Evolutionary conservation across 2,329 filamentous ascomycete species (phyloP).

Genomic region (Fusarium coffeatum): DNA sequence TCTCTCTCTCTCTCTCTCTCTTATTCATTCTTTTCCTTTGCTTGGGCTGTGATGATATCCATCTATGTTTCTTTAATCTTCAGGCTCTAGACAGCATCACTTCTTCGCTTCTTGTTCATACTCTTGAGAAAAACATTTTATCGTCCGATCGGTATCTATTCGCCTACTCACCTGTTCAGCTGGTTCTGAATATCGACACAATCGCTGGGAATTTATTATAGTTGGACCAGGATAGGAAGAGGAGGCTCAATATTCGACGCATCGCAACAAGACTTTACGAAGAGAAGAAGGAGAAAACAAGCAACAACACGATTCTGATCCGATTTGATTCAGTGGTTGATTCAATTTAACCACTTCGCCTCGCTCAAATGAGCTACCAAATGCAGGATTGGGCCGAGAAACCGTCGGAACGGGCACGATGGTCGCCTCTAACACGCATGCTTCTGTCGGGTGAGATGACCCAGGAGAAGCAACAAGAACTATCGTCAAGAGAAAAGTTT

Average conservation of each 20-base stretch:
- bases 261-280: neutral
- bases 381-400: slow-evolving; percentile 47
- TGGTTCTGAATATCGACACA: slow-evolving; percentile 37
- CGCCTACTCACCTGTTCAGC: slow-evolving; percentile 27
- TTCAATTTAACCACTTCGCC: neutral
- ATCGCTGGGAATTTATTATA: neutral
- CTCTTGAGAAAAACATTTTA: slow-evolving; percentile 8
- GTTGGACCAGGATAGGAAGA: neutral
- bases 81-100: slow-evolving; percentile 41
- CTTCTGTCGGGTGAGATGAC: slow-evolving; percentile 86
- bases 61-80: slow-evolving; percentile 35
- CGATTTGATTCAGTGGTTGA: slow-evolving; percentile 1
- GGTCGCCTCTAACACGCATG: slow-evolving; percentile 85
- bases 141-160: neutral
- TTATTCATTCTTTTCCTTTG: slow-evolving; percentile 10
- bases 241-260: neutral
- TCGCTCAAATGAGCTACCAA: slow-evolving; percentile 46
- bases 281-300: neutral
- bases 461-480: slow-evolving; percentile 74
- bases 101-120: slow-evolving; percentile 47
- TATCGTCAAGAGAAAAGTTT: slow-evolving; percentile 77
- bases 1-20: too few species aligned
- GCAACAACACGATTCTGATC: neutral
- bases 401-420: slow-evolving; percentile 78
- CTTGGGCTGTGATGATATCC: slow-evolving; percentile 7